Base-by-base conservation (phyloP, 78 protist genomes). In the Pelomyxa schiedti region DNA sequence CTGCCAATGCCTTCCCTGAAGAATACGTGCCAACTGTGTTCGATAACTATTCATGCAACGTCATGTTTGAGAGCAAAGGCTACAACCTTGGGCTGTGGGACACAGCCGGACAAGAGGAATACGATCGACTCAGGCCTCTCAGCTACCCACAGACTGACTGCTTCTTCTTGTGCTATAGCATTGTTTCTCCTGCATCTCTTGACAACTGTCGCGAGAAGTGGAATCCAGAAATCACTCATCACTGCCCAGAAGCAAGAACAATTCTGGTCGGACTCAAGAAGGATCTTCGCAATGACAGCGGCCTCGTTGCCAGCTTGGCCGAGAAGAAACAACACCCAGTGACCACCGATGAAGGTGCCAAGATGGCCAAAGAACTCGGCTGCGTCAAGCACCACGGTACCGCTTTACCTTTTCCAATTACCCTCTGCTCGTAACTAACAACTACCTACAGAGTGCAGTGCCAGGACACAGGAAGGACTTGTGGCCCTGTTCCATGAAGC, bases 21-120 rank as follows among this genome's bases (percentile, higher is more conserved):
- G 93, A 84, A 66, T 84, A 84, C 73, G 83, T 81, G 8, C 89
- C 89, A 40, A 83, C 89, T n/a, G 89, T 84, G 37, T 84, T 82
- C 66, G 89, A 84, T 64, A 84, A 84, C 40, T 84, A 84, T 64
- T 26, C 95, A 1, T 78, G 97, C 9, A 79, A 79, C 39, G 89
- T 82, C 9, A 75, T 75, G 83, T 76, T 82, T 8, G 87, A 75
- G 42, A 74, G 74, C 39, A 82, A 82, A 37, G 74, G 81, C 26
- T 76, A 75, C 65, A 35, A 41, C 77, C 69, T 93, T 3, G 95
- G 92, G n/a, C 86, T 94, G 24, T 95, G 98, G 98, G 98, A 95
- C 83, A 95, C 98, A 22, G 98, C 94, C 9, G 89, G 89, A 5
- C 95, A 94, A 85, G 99, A 96, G 58, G 95, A 91, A 39, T 97